Percentiles rank a stretch among this genome's conserved stretches.
phyloP scores from a whole-genome alignment of 306 rosid genomes.

The Citrullus amarus region DNA sequence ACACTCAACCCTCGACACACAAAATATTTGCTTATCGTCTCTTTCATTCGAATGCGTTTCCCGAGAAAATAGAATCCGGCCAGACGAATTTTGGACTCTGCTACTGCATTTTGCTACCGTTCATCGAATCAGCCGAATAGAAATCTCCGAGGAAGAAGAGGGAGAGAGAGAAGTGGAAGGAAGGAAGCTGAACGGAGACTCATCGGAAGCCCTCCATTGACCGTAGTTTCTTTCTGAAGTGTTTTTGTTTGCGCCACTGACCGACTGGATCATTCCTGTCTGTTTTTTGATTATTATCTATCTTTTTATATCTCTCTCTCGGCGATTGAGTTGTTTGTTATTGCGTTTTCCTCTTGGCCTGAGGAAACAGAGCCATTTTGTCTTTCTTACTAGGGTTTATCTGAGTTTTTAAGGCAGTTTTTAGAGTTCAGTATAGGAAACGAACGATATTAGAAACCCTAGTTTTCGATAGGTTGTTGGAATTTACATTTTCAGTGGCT shows the following conservation, averaged over 20 bases:
- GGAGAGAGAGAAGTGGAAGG: not conserved
- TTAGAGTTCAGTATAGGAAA: constrained; percentile 6
- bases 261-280: constrained; percentile 20
- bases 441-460: constrained; percentile 1
- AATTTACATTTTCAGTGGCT: not conserved
- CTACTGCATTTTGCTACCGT: not conserved
- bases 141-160: not conserved
- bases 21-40: not conserved
- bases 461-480: not conserved
- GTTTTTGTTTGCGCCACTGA: constrained; percentile 14
- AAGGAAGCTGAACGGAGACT: constrained; percentile 10
- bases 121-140: not conserved
- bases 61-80: not conserved
- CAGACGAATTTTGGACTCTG: not conserved
- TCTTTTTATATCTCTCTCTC: not conserved
- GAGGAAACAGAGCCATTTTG: not conserved
- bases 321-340: not conserved
- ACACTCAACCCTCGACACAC: not conserved
- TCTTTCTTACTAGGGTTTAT: constrained; percentile 33
- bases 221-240: constrained; percentile 6
- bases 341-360: not conserved
- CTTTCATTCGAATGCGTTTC: not conserved
- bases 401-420: constrained; percentile 6
- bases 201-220: constrained; percentile 17
- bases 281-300: not conserved